A percentile compares a stretch with the other conserved stretches of the same genome.
Conservation (phyloP, 306 rosid genomes). For the Betula pendula region DNA sequence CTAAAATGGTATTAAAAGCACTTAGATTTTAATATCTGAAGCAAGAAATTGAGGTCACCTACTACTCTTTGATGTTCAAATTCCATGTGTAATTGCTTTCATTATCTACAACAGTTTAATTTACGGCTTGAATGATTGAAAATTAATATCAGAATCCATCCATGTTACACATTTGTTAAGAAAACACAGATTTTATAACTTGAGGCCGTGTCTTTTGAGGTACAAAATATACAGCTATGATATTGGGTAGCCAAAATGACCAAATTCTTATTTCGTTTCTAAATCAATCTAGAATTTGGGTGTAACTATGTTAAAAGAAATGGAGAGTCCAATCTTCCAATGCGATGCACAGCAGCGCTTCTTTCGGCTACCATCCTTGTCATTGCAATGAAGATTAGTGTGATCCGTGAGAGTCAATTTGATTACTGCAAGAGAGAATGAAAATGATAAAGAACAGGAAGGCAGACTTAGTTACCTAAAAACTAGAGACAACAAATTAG, state of each 20-base stretch:
- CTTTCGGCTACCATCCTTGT: conserved; percentile 29
- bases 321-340: background rate
- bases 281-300: background rate
- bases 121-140: conserved; percentile 37
- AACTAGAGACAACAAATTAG: background rate
- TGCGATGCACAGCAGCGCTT: background rate
- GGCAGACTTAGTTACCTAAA: conserved; percentile 7
- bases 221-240: conserved; percentile 44
- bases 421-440: conserved; percentile 51
- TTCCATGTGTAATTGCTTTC: conserved; percentile 22
- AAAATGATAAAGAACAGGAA: conserved; percentile 23
- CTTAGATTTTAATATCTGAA: conserved; percentile 2
- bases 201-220: conserved; percentile 31
- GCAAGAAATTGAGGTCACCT: conserved; percentile 6
- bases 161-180: conserved; percentile 20
- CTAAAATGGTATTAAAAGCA: conserved; percentile 38
- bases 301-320: conserved; percentile 2
- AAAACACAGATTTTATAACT: conserved; percentile 26
- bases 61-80: conserved; percentile 11
- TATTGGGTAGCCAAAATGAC: conserved; percentile 15
- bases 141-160: conserved; percentile 5
- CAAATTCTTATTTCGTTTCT: background rate
- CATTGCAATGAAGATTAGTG: background rate
- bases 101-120: conserved; percentile 37
- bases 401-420: conserved; percentile 17